A percentile compares a stretch with the other conserved stretches of the same genome.
Conservation (phyloP, 768 basidiomycete species). For the Boletus speciosus region DNA sequence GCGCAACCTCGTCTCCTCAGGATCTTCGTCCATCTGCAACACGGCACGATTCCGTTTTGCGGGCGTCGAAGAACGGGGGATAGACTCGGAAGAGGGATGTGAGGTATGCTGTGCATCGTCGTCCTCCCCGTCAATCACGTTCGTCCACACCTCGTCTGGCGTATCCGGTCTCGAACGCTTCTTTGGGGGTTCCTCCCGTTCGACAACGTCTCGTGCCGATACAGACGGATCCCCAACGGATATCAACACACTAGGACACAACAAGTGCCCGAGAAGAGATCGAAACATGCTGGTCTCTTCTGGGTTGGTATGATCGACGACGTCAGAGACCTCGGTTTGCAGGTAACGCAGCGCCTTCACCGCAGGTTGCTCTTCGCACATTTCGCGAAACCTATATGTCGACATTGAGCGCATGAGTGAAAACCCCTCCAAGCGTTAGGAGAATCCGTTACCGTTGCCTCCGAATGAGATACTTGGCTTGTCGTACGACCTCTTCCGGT, state of each 20-base stretch:
- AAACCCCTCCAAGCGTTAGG: not conserved
- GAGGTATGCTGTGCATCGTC: conserved; percentile 7
- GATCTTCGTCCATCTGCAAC: conserved; percentile 29
- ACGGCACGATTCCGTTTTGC: conserved; percentile 22
- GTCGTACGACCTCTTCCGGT: conserved; percentile 59
- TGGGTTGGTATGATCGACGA: conserved; percentile 65
- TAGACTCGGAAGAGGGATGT: conserved; percentile 1
- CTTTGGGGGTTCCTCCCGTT: conserved; percentile 34
- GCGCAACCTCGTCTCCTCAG: conserved; percentile 19
- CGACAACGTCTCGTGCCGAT: conserved; percentile 14
- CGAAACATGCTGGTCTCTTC: conserved; percentile 64
- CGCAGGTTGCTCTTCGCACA: conserved; percentile 58
- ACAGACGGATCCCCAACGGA: not conserved
- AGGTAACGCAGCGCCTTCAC: conserved; percentile 70
- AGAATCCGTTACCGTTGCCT: conserved; percentile 60
- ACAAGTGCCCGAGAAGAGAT: conserved; percentile 60
- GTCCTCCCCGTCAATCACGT: conserved; percentile 35
- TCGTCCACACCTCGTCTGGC: conserved; percentile 43
- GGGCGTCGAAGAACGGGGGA: not conserved
- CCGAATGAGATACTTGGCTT: conserved; percentile 60
- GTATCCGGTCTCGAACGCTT: conserved; percentile 46
- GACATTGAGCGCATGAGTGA: not conserved
- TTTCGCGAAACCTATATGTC: conserved; percentile 73
- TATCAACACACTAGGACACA: conserved; percentile 36
- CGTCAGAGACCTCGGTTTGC: conserved; percentile 62